These are phyloP conservation scores for Metschnikowia noctiluminum DNA, from an alignment of 805 yeast species.

Conservation along the genomic window DNA sequence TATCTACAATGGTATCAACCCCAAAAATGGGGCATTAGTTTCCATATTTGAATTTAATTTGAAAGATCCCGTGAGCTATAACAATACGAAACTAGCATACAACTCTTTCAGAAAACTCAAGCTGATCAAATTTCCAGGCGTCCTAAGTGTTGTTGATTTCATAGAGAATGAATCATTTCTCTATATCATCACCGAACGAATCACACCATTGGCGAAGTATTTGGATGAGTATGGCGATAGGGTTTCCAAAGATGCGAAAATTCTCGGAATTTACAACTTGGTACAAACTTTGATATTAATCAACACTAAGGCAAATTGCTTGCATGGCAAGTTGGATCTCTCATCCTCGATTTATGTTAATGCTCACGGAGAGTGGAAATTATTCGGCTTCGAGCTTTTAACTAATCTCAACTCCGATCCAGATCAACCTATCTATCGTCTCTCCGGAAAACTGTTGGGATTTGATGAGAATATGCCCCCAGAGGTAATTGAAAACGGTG, in stretches of 20 bases:
- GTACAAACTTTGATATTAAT: slow-evolving; percentile 54
- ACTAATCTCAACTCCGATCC: slow-evolving; percentile 47
- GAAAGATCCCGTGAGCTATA: slow-evolving; percentile 32
- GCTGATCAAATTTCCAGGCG: slow-evolving; percentile 66
- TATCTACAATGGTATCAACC: slow-evolving; percentile 54
- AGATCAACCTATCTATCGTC: slow-evolving; percentile 41
- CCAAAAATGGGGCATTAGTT: slow-evolving; percentile 50
- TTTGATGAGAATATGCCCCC: slow-evolving; percentile 38
- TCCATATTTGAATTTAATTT: slow-evolving; percentile 66
- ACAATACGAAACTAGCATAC: slow-evolving; percentile 29
- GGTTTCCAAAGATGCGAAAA: slow-evolving; percentile 33
- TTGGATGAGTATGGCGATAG: slow-evolving; percentile 28
- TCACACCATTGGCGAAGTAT: slow-evolving; percentile 46
- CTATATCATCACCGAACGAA: slow-evolving; percentile 67
- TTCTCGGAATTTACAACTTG: slow-evolving; percentile 56
- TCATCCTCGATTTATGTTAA: slow-evolving; percentile 59
- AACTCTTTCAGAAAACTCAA: slow-evolving; percentile 45
- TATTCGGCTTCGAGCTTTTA: slow-evolving; percentile 76
- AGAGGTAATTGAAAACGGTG: slow-evolving; percentile 46
- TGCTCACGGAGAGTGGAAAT: slow-evolving; percentile 72
- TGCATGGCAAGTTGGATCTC: slow-evolving; percentile 60
- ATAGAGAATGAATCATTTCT: slow-evolving; percentile 56
- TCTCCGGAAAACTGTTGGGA: slow-evolving; percentile 23
- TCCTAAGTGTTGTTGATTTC: slow-evolving; percentile 59
- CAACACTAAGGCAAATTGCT: slow-evolving; percentile 52